Percentiles rank a stretch among this genome's conserved stretches.
Evolutionary conservation across 805 yeast species (phyloP).

Genomic region (Starmerella gropengiesseri): DNA sequence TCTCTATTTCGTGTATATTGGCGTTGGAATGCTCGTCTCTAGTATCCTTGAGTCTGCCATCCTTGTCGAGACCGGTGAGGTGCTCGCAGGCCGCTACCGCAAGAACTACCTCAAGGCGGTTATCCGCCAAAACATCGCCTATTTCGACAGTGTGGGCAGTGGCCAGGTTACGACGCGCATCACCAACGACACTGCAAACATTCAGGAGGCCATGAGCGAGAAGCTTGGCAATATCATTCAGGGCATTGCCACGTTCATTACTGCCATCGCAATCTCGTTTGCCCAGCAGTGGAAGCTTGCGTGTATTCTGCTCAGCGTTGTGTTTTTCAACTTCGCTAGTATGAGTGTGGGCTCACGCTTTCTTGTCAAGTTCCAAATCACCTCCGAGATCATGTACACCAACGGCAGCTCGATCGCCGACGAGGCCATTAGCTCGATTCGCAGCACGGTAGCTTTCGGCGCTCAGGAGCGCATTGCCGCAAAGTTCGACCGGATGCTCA

Average conservation of each 20-base stretch:
- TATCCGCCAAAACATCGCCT: slow-evolving; percentile 34
- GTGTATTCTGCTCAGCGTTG: slow-evolving; percentile 29
- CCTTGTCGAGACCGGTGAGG: slow-evolving; percentile 34
- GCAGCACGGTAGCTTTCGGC: slow-evolving; percentile 36
- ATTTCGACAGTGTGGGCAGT: slow-evolving; percentile 35
- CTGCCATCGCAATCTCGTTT: slow-evolving; percentile 33
- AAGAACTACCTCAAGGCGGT: slow-evolving; percentile 31
- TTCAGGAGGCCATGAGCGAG: slow-evolving; percentile 37
- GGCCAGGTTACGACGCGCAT: slow-evolving; percentile 37
- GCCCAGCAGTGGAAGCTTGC: slow-evolving; percentile 31
- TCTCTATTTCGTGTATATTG: slow-evolving; percentile 34
- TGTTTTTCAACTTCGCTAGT: slow-evolving; percentile 26
- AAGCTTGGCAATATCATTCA: slow-evolving; percentile 33
- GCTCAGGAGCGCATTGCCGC: slow-evolving; percentile 31
- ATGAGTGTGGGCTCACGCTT: slow-evolving; percentile 28
- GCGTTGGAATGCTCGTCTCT: slow-evolving; percentile 30
- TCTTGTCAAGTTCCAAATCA: slow-evolving; percentile 26
- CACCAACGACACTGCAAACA: slow-evolving; percentile 33
- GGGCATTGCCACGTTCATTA: slow-evolving; percentile 32
- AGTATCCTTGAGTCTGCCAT: slow-evolving; percentile 30
- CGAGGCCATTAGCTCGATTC: slow-evolving; percentile 34
- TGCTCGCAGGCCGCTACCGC: slow-evolving; percentile 33
- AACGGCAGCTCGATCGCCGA: slow-evolving; percentile 34
- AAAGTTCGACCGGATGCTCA: slow-evolving; percentile 28
- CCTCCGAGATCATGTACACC: slow-evolving; percentile 25